Conservation (phyloP, 805 yeast genomes). For the Cyberlindnera petersonii region DNA sequence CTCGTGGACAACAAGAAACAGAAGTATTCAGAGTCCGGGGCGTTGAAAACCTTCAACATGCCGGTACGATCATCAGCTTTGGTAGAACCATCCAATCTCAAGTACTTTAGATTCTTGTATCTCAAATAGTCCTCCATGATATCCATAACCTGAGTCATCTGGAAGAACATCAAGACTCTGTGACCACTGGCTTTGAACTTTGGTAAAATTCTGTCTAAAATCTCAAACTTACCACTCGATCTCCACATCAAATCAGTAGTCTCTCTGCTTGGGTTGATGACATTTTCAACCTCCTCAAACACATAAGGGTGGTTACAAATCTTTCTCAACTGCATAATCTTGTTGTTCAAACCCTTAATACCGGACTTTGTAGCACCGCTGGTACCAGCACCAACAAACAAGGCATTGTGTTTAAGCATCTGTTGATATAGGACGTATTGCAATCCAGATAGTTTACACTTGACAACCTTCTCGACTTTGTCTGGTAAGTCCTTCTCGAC, state of each 20-base stretch:
- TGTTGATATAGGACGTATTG: conserved; percentile 71
- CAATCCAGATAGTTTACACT: conserved; percentile 71
- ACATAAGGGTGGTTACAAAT: conserved; percentile 88
- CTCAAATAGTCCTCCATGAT: conserved; percentile 83
- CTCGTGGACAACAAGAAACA: conserved; percentile 77
- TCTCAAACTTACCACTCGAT: conserved; percentile 75
- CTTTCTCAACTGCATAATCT: conserved; percentile 80
- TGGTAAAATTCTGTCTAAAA: conserved; percentile 70
- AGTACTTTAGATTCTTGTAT: conserved; percentile 59
- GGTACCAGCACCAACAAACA: conserved; percentile 64
- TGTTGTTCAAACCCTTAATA: conserved; percentile 73
- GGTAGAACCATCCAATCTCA: conserved; percentile 79
- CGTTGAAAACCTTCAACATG: conserved; percentile 70
- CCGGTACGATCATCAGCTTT: conserved; percentile 80
- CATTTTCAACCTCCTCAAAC: conserved; percentile 74
- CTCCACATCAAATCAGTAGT: conserved; percentile 72
- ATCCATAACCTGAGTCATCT: conserved; percentile 88
- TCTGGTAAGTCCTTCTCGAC: conserved; percentile 85
- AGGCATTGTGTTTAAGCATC: conserved; percentile 66
- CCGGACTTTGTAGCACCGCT: conserved; percentile 48
- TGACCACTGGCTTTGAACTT: conserved; percentile 73
- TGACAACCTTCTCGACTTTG: conserved; percentile 77
- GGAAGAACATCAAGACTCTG: conserved; percentile 77
- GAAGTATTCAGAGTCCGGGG: conserved; percentile 71
- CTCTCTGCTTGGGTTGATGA: conserved; percentile 56